Percentiles rank a stretch among this genome's conserved stretches.
These are phyloP conservation scores for Candida coleopterorum DNA, from an alignment of 805 yeast genomes.

Conservation along the genomic window DNA sequence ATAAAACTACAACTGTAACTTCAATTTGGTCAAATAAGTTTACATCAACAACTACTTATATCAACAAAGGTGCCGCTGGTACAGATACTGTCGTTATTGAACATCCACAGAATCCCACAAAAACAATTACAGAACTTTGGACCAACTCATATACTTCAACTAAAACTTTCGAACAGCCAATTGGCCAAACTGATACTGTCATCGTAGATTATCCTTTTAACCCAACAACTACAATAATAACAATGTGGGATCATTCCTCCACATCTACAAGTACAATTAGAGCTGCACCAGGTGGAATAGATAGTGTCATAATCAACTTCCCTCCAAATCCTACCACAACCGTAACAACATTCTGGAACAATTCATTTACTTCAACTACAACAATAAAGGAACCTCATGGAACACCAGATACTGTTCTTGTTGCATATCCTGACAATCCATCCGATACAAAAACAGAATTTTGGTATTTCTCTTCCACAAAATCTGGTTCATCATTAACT, in stretches of 20 bases:
- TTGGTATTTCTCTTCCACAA: no score
- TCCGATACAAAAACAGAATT: neutral
- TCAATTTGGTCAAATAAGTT: no score
- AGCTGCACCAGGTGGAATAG: neutral
- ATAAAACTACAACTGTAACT: no score
- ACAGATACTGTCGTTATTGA: constrained; percentile 10
- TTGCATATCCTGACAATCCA: constrained; percentile 1
- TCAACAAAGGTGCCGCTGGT: no score
- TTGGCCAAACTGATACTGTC: neutral
- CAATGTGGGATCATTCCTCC: neutral
- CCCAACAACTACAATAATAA: constrained; percentile 1
- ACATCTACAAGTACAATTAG: neutral
- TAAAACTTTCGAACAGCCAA: neutral
- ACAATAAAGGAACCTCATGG: neutral
- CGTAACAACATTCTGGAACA: neutral
- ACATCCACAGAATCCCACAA: constrained; percentile 10
- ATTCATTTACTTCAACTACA: neutral
- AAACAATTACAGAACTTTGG: neutral
- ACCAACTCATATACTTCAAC: neutral
- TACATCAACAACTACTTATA: constrained; percentile 10
- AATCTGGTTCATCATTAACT: no score
- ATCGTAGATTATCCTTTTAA: constrained; percentile 2
- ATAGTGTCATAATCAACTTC: neutral
- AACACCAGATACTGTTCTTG: constrained; percentile 2
- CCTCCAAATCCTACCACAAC: constrained; percentile 3